A percentile compares a stretch with the other conserved stretches of the same genome.
phyloP scores from a whole-genome alignment of 805 yeast species.

The fission yeast (Schizosaccharomyces pombe) region DNA sequence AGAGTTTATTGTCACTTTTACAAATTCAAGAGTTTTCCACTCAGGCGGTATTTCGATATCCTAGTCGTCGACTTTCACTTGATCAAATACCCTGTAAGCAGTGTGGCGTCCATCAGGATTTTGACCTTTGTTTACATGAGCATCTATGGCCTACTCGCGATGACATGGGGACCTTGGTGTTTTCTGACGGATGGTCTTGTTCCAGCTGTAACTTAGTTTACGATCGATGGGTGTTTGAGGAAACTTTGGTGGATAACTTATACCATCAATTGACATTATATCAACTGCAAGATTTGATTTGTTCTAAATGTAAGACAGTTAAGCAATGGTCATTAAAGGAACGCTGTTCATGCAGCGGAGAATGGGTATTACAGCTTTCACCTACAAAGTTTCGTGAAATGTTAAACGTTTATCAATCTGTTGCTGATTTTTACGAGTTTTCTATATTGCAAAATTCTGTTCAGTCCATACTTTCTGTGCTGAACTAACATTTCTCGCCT shows the following conservation, averaged over 20 bases:
- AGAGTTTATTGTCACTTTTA: conserved; percentile 45
- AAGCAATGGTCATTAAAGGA: conserved; percentile 44
- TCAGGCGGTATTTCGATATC: conserved; percentile 49
- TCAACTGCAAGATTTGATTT: conserved; percentile 57
- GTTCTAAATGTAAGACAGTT: conserved; percentile 50
- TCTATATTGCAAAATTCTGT: conserved; percentile 21
- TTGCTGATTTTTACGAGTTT: conserved; percentile 38
- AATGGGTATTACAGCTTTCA: conserved; percentile 40
- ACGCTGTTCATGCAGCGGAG: conserved; percentile 74
- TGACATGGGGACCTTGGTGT: conserved; percentile 8
- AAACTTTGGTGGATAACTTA: conserved; percentile 44
- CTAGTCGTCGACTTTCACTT: conserved; percentile 44
- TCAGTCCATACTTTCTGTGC: neutral
- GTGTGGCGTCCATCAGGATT: conserved; percentile 50
- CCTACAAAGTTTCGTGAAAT: conserved; percentile 23
- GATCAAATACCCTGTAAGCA: conserved; percentile 53
- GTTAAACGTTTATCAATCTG: conserved; percentile 29
- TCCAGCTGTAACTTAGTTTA: conserved; percentile 38
- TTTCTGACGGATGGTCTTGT: conserved; percentile 31
- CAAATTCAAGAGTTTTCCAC: conserved; percentile 69
- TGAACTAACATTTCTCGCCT: neutral
- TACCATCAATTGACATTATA: conserved; percentile 32
- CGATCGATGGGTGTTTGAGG: conserved; percentile 53
- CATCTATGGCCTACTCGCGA: conserved; percentile 14
- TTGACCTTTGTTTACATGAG: conserved; percentile 61